These are phyloP conservation scores for Stagonosporopsis rhizophila DNA, from an alignment of 2,329 filamentous ascomycete genomes.

Conservation along the genomic window DNA sequence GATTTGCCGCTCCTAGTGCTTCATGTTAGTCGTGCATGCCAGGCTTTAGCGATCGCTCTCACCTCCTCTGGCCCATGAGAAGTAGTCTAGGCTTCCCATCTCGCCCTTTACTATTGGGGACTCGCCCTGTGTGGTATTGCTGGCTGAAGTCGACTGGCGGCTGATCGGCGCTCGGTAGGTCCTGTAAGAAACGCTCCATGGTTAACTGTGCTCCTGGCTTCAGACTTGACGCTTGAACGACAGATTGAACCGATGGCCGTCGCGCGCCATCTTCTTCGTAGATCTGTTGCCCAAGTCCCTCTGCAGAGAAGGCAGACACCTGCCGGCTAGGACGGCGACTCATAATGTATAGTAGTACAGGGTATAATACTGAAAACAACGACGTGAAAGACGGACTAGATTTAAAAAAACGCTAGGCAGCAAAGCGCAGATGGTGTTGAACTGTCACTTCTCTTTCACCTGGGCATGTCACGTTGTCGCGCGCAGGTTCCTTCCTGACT, in stretches of 20 bases:
- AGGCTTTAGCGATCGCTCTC: conserved; percentile 21
- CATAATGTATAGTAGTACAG: conserved; percentile 36
- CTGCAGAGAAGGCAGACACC: conserved; percentile 16
- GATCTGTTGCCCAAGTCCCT: conserved; percentile 19
- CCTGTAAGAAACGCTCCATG: conserved; percentile 53
- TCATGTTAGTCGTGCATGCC: conserved; percentile 23
- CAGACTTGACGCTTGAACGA: conserved; percentile 37
- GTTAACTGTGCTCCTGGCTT: conserved; percentile 52
- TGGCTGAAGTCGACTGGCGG: conserved; percentile 48
- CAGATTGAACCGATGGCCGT: conserved; percentile 28
- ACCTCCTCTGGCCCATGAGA: conserved; percentile 96
- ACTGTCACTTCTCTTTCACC: conserved; percentile 5
- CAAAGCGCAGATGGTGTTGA: conserved; percentile 6
- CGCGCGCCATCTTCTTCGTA: conserved; percentile 12
- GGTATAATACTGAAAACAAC: conserved; percentile 33
- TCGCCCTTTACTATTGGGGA: conserved; percentile 58
- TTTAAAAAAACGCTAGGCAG: conserved; percentile 6
- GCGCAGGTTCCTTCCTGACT: conserved; percentile 9
- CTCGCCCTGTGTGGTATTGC: conserved; percentile 52
- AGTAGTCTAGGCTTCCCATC: conserved; percentile 82
- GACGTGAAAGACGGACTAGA: neutral
- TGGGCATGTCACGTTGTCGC: conserved; percentile 14
- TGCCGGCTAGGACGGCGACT: conserved; percentile 17
- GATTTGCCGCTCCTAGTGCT: conserved; percentile 87
- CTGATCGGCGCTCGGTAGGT: conserved; percentile 51